Percentiles rank a stretch among this genome's conserved stretches.
Evolutionary conservation across 352 stramenopile genomes (phyloP).

Genomic region (Globisporangium apiculatum): DNA sequence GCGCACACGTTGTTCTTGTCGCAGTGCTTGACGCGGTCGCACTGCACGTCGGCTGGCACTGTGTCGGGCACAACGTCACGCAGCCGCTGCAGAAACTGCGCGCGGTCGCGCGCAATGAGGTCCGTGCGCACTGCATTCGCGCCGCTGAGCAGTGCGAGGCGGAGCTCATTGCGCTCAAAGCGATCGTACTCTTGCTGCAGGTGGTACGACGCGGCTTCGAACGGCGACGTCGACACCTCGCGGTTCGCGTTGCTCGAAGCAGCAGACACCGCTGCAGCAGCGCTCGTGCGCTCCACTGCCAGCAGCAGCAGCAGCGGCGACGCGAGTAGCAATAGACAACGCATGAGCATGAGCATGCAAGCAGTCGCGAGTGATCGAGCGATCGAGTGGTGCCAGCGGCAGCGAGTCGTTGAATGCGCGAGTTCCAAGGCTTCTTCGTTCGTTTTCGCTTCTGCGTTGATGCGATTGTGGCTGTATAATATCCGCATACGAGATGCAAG

Average conservation of each 20-base stretch:
- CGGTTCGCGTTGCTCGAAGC: background rate
- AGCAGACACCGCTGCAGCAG: background rate
- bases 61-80: slow-evolving; percentile 46
- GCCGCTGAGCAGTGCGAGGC: slow-evolving; percentile 6
- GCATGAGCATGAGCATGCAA: background rate
- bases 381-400: too few species aligned
- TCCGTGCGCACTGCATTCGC: slow-evolving; percentile 4
- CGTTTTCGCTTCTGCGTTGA: too few species aligned
- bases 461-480: too few species aligned
- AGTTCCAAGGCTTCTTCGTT: too few species aligned
- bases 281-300: too few species aligned
- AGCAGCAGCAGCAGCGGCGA: slow-evolving; percentile 1
- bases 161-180: slow-evolving; percentile 12
- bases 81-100: slow-evolving; percentile 27
- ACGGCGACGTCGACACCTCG: slow-evolving; percentile 4
- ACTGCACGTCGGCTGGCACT: slow-evolving; percentile 46
- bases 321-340: background rate
- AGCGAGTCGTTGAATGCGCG: background rate
- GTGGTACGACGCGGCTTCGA: slow-evolving; percentile 10
- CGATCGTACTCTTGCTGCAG: slow-evolving; percentile 15
- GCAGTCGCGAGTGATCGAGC: too few species aligned
- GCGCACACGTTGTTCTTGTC: slow-evolving; percentile 44
- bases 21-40: slow-evolving; percentile 41
- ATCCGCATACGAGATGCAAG: too few species aligned
- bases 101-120: slow-evolving; percentile 11